Conservation (phyloP, 1,284 basidiomycete species). For the Phylloporus gajari region DNA sequence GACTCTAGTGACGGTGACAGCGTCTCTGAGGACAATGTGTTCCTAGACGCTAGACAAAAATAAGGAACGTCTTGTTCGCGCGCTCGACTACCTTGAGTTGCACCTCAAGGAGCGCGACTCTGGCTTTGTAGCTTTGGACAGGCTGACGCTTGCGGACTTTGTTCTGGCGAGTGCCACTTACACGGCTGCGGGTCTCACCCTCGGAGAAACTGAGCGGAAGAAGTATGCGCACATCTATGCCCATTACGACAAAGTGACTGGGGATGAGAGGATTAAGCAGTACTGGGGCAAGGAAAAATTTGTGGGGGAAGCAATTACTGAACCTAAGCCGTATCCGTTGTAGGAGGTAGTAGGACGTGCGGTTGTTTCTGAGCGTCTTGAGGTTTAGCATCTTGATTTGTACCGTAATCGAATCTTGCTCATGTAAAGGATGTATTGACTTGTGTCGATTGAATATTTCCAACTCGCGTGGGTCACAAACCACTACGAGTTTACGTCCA, state of each 20-base stretch:
- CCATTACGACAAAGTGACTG: slow-evolving; percentile 59
- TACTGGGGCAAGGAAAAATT: slow-evolving; percentile 32
- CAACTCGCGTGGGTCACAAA: too few species aligned
- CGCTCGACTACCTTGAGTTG: slow-evolving; percentile 55
- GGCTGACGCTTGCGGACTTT: slow-evolving; percentile 71
- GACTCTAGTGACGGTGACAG: neutral
- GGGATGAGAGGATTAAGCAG: slow-evolving; percentile 55
- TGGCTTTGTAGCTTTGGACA: slow-evolving; percentile 61
- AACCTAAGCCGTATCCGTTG: neutral
- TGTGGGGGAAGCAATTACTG: slow-evolving; percentile 21
- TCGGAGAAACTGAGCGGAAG: slow-evolving; percentile 53
- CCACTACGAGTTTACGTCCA: too few species aligned
- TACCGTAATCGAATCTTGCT: too few species aligned
- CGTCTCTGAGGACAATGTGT: neutral
- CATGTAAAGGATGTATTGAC: too few species aligned
- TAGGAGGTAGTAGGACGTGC: neutral
- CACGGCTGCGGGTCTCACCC: slow-evolving; percentile 38
- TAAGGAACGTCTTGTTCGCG: slow-evolving; percentile 31
- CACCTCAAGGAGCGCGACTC: slow-evolving; percentile 60
- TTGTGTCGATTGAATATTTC: too few species aligned
- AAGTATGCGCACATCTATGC: slow-evolving; percentile 62
- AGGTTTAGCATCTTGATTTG: too few species aligned
- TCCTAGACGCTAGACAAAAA: slow-evolving; percentile 18
- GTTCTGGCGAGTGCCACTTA: slow-evolving; percentile 54
- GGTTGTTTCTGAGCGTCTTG: too few species aligned